phyloP scores from a whole-genome alignment of 257 asterid species.

The Solanum rostratum region DNA sequence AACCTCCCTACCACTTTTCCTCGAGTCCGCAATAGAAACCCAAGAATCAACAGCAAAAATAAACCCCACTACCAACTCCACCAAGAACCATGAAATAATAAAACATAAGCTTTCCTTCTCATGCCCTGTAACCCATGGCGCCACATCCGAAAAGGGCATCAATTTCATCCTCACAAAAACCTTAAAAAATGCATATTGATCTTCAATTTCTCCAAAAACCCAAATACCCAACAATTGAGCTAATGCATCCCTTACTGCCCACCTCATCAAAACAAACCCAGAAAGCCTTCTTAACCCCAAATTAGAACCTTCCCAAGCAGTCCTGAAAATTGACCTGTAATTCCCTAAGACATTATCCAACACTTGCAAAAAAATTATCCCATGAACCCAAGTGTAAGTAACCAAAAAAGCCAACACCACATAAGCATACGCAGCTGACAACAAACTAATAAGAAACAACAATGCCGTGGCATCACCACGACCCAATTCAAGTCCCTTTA shows the following conservation, averaged over 20 bases:
- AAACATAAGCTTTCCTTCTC: constrained; percentile 77
- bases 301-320: constrained; percentile 66
- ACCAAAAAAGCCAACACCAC: constrained; percentile 63
- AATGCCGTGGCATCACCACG: constrained; percentile 44
- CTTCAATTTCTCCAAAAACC: constrained; percentile 71
- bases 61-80: constrained; percentile 57
- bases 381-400: constrained; percentile 66
- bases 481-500: constrained; percentile 66
- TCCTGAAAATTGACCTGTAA: constrained; percentile 37
- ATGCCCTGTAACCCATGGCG: constrained; percentile 70
- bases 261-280: constrained; percentile 70
- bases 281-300: constrained; percentile 68
- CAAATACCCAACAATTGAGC: constrained; percentile 67
- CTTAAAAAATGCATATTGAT: constrained; percentile 57
- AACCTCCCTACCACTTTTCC: constrained; percentile 87
- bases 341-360: constrained; percentile 62
- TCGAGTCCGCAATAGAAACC: constrained; percentile 71
- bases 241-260: constrained; percentile 90
- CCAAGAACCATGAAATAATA: constrained; percentile 47
- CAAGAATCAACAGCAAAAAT: constrained; percentile 70
- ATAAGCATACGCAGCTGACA: constrained; percentile 53
- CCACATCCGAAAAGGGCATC: constrained; percentile 57
- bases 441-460: constrained; percentile 42
- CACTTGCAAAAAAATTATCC: constrained; percentile 56
- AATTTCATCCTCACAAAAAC: constrained; percentile 65